phyloP scores from a whole-genome alignment of 257 asterid genomes.

The Buddleja alternifolia region DNA sequence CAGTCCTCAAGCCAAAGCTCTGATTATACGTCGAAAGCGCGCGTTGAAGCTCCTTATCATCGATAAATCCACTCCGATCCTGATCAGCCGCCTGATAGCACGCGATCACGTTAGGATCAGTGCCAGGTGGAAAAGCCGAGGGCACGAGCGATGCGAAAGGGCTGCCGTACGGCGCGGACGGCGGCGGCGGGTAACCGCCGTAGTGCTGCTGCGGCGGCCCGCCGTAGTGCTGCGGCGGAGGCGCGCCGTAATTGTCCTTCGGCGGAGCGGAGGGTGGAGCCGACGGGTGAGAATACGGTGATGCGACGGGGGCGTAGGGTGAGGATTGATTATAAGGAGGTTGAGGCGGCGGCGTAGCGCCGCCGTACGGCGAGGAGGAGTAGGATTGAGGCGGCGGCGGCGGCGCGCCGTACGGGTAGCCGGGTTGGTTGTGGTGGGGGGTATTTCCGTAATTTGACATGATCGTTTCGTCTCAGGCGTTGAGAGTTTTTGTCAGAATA shows the following conservation, averaged over 20 bases:
- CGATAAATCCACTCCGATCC: constrained; percentile 94
- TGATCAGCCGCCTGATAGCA: constrained; percentile 84
- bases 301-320: constrained; percentile 39
- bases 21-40: constrained; percentile 74
- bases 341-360: neutral
- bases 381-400: constrained; percentile 14
- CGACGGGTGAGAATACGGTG: constrained; percentile 44
- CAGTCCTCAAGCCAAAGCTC: constrained; percentile 87
- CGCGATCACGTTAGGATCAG: constrained; percentile 78
- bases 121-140: constrained; percentile 92
- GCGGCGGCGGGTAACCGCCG: constrained; percentile 50
- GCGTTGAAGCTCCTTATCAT: constrained; percentile 87
- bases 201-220: constrained; percentile 49
- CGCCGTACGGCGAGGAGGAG: too few relatives aligned
- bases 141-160: constrained; percentile 74
- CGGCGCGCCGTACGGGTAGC: constrained; percentile 51
- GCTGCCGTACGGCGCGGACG: constrained; percentile 53
- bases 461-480: neutral
- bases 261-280: constrained; percentile 31
- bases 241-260: too few relatives aligned
- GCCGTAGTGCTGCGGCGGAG: too few relatives aligned
- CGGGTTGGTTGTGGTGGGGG: constrained; percentile 54
- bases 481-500: neutral
- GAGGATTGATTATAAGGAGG: constrained; percentile 33
- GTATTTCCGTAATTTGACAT: constrained; percentile 91